Evolutionary conservation across 1,284 basidiomycete genomes (phyloP).

Genomic region (Coniophora puteana): DNA sequence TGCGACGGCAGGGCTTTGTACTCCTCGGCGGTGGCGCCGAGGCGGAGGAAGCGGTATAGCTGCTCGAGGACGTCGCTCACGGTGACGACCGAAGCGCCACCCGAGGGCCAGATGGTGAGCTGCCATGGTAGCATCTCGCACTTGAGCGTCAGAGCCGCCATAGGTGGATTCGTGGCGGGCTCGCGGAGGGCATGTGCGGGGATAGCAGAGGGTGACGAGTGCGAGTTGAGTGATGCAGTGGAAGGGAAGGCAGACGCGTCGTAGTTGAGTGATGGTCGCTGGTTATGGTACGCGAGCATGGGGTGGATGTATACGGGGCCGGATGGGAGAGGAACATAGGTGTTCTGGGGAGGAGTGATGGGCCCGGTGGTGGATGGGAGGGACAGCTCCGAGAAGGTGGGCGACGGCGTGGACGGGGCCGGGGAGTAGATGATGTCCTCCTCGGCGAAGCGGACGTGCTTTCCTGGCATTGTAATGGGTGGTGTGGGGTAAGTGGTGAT

Average conservation of each 20-base stretch:
- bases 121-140: conserved; percentile 31
- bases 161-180: conserved; percentile 32
- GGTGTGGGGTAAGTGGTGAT: conserved; percentile 7
- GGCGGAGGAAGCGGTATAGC: conserved; percentile 33
- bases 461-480: conserved; percentile 22
- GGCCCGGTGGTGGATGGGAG: conserved; percentile 36
- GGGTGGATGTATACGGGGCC: conserved; percentile 37
- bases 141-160: conserved; percentile 24
- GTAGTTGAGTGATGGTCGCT: conserved; percentile 31
- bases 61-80: conserved; percentile 34
- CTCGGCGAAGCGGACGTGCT: conserved; percentile 43
- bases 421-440: conserved; percentile 43
- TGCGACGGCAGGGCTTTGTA: conserved; percentile 32
- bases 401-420: conserved; percentile 32
- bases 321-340: conserved; percentile 18
- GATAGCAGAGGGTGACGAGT: conserved; percentile 24
- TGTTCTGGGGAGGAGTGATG: conserved; percentile 30
- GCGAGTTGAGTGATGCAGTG: conserved; percentile 22
- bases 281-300: conserved; percentile 39
- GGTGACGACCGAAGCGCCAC: conserved; percentile 24
- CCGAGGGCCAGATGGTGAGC: conserved; percentile 24
- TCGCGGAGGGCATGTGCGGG: conserved; percentile 25
- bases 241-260: conserved; percentile 30
- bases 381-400: conserved; percentile 35
- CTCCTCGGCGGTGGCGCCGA: conserved; percentile 34